A percentile compares a stretch with the other conserved stretches of the same genome.
phyloP scores from a whole-genome alignment of 106 monocot genomes.

The Dendrobium catenatum region DNA sequence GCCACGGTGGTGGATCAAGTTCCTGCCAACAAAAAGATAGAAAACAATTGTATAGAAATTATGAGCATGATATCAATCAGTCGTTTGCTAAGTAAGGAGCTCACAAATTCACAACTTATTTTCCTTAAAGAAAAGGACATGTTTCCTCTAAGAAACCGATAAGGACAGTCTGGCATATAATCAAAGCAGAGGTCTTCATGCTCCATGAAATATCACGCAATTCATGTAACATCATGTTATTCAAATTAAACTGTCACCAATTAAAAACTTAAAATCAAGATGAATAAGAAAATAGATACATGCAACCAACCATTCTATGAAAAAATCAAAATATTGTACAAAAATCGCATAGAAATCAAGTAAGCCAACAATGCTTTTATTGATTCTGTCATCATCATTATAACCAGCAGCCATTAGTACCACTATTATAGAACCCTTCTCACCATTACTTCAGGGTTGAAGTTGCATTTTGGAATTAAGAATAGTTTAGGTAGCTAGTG shows the following conservation, averaged over 20 bases:
- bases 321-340: not conserved
- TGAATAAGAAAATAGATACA: not conserved
- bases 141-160: not conserved
- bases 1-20: constrained; percentile 90
- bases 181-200: not conserved
- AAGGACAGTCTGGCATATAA: not conserved
- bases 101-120: not conserved
- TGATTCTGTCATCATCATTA: not conserved
- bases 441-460: not conserved
- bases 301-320: not conserved
- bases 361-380: not conserved
- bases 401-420: not conserved
- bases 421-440: not conserved
- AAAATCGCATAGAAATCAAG: not conserved
- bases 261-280: not conserved
- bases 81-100: not conserved
- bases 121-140: not conserved
- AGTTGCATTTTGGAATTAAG: not conserved
- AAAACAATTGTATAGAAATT: too few species aligned
- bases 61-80: too few species aligned
- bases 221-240: not conserved
- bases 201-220: not conserved
- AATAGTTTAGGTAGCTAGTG: not conserved
- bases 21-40: constrained; percentile 33
- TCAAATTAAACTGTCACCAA: not conserved